Conservation (phyloP, 1,284 basidiomycete species). For the Irpex sp. region DNA sequence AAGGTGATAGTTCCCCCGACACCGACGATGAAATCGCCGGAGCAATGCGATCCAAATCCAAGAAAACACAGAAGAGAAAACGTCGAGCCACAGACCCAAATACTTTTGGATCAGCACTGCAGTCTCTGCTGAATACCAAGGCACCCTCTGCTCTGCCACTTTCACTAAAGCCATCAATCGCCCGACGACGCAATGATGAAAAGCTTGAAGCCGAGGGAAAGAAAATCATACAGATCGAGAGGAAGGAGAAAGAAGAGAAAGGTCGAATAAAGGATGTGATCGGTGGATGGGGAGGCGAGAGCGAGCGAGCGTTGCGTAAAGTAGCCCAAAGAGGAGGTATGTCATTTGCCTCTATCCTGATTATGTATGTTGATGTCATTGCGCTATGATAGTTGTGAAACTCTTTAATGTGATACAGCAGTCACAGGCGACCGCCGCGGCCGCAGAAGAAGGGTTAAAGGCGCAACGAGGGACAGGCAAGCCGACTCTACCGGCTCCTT, state of each 20-base stretch:
- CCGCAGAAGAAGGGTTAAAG: constrained; percentile 54
- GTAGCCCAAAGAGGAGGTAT: constrained; percentile 80
- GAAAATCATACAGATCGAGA: constrained; percentile 64
- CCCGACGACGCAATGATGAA: constrained; percentile 64
- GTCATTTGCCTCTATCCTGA: constrained; percentile 16
- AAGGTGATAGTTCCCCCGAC: constrained; percentile 33
- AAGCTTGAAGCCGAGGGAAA: constrained; percentile 69
- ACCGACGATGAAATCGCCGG: constrained; percentile 63
- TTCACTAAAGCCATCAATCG: constrained; percentile 71
- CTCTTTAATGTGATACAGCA: constrained; percentile 82
- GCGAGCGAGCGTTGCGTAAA: constrained; percentile 71
- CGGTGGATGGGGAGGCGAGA: constrained; percentile 79
- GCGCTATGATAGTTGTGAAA: constrained; percentile 56
- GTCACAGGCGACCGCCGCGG: constrained; percentile 55
- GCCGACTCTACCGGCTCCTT: constrained; percentile 63
- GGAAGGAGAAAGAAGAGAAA: constrained; percentile 73
- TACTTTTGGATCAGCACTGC: constrained; percentile 69
- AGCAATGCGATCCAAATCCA: constrained; percentile 57
- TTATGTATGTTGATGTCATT: not conserved
- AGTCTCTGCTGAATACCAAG: constrained; percentile 63
- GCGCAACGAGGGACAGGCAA: constrained; percentile 66
- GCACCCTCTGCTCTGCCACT: constrained; percentile 64
- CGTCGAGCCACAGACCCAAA: constrained; percentile 71
- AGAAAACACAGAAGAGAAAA: constrained; percentile 77
- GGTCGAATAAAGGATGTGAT: constrained; percentile 72